Evolutionary conservation across 495 filamentous ascomycete species (phyloP), one percentile per base, ranked within the genome.

Genomic region (Penicillium cinerascens): DNA sequence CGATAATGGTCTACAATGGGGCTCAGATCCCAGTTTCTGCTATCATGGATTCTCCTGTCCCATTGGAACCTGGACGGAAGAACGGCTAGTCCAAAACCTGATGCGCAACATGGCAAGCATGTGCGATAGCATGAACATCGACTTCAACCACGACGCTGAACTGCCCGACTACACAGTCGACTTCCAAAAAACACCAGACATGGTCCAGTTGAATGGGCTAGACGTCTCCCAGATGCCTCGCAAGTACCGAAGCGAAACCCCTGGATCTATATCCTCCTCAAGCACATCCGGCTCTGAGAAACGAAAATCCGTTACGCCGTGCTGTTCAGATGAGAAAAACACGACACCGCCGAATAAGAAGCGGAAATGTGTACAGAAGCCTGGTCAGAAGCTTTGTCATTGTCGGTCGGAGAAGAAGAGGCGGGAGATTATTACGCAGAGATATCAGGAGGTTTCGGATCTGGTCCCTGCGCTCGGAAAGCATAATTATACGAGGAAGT

Each of bases 11-110:
- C 47, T 64, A 16, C 59, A 62, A 42, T 65, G 62, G 62, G 62
- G 62, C 25, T 62, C 62, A 1, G 62, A 65, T 27, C 62, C 62
- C 9, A 65, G 53, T 21, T 65, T 65, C 52, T 59, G 62, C 25
- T 65, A 54, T 39, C 62, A 65, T 33, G 59, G 62, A 22, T 65
- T 57, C 39, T 62, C 62, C 2, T 42, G 47, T 18, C 62, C 62
- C 6, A 54, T 62, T 23, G 62, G 62, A 11, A 59, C 49, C 1
- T 65, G 62, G 62, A 65, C 62, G 27, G 62, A 65, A 49, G 59
- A 65, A 17, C 55, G 59, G 0, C 37, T 65, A 1, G 51, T 56
- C 2, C 52, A 46, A 17, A 62, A 65, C 25, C 38, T 61, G 18
- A 59, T 62, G 53, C 62, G 62, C 39, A 61, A 65, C 26, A 54